Evolutionary conservation across 495 filamentous ascomycete species (phyloP).

Genomic region (Thermothielavioides terrestris): DNA sequence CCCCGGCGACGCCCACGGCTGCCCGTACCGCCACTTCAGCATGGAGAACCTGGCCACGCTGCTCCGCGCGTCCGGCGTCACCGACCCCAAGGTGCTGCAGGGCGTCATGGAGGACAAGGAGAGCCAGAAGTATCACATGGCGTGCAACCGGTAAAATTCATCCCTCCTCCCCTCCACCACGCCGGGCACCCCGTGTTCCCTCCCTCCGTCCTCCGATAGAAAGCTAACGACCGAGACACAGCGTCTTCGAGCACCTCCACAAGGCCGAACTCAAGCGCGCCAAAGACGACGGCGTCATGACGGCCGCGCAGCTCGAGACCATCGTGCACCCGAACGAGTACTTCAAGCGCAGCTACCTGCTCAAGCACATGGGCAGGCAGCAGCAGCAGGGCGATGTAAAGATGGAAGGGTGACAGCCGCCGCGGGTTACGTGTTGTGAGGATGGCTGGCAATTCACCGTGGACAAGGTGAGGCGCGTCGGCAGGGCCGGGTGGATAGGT

Average conservation of each 20-base stretch:
- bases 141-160: conserved; percentile 70
- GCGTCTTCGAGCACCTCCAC: conserved; percentile 83
- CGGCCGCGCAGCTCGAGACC: conserved; percentile 74
- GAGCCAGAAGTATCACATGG: conserved; percentile 84
- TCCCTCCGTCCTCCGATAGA: not conserved
- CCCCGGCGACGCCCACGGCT: conserved; percentile 81
- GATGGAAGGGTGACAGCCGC: conserved; percentile 36
- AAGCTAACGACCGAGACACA: conserved; percentile 12
- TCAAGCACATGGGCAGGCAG: conserved; percentile 59
- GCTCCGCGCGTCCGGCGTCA: conserved; percentile 65
- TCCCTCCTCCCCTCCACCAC: no score
- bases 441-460: no score
- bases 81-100: conserved; percentile 65
- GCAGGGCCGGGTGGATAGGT: no score
- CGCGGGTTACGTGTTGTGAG: not conserved
- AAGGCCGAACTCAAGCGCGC: conserved; percentile 81
- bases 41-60: conserved; percentile 72
- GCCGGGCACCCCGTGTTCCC: no score
- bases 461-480: not conserved
- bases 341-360: conserved; percentile 83
- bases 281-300: conserved; percentile 73
- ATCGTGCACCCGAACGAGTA: conserved; percentile 98
- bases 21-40: conserved; percentile 88
- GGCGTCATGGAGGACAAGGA: conserved; percentile 84
- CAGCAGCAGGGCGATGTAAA: conserved; percentile 33